A percentile compares a stretch with the other conserved stretches of the same genome.
Conservation (phyloP, 208 protist species). For the Trypanosoma platydactyli region DNA sequence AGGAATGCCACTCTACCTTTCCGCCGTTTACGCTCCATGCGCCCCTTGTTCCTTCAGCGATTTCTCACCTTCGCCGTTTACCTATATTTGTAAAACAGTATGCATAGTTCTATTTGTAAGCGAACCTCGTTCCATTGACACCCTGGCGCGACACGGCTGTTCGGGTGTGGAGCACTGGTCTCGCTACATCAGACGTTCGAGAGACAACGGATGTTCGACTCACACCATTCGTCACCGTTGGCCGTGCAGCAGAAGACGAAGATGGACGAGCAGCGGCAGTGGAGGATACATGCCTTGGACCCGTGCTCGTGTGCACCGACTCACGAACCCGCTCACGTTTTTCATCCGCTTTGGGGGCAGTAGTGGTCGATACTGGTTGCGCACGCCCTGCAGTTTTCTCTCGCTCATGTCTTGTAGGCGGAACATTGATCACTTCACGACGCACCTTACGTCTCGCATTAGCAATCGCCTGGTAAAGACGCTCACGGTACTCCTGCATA, state of each 20-base stretch:
- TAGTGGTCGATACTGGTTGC: background rate
- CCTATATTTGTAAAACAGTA: background rate
- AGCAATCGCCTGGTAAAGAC: slow-evolving; percentile 90
- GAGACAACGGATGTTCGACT: slow-evolving; percentile 18
- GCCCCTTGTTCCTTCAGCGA: too few species aligned
- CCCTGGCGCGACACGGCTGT: slow-evolving; percentile 11
- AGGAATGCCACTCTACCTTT: background rate
- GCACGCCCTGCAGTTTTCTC: background rate
- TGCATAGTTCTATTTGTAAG: slow-evolving; percentile 2
- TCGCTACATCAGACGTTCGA: slow-evolving; percentile 4
- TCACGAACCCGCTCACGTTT: slow-evolving; percentile 8
- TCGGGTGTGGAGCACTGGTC: slow-evolving; percentile 6
- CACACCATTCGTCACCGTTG: slow-evolving; percentile 4
- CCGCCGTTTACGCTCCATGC: too few species aligned
- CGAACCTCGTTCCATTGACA: background rate
- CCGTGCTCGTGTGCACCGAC: background rate
- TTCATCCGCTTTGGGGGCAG: slow-evolving; percentile 24
- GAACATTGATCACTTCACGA: slow-evolving; percentile 5
- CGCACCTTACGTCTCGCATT: slow-evolving; percentile 34
- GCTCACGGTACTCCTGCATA: slow-evolving; percentile 92
- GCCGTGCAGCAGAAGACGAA: slow-evolving; percentile 6
- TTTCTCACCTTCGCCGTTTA: background rate
- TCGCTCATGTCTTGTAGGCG: background rate
- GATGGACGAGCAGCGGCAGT: slow-evolving; percentile 18
- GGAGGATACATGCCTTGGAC: slow-evolving; percentile 10